Evolutionary conservation across 1,284 basidiomycete species (phyloP), one percentile per base, ranked within the genome.

Genomic region (Ganoderma lingzhi): DNA sequence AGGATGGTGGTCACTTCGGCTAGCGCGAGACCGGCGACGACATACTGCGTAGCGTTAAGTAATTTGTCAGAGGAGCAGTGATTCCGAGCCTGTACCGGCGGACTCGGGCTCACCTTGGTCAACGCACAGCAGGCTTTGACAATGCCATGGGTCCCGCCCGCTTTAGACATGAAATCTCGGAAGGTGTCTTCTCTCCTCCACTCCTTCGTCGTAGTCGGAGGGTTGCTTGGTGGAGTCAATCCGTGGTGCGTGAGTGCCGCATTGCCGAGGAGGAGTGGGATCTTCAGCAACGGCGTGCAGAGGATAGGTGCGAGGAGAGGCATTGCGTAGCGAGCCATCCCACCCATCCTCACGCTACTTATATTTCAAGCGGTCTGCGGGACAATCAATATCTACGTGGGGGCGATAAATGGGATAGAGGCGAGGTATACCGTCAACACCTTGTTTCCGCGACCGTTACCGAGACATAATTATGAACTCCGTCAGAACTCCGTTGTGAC

Each of bases 241-340:
- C 61, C 65, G 32, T 62, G 59, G 28, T 65, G 63, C 15, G 65
- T 65, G 51, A 56, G 61, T 6, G 62, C 23, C 37, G 69, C 63
- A 37, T 63, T 63, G 6, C 48, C 59, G 23, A 70, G 32, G 6
- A 67, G 63, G 3, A 70, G 58, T 37, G 69, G 69, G 32, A 70
- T 28, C 61, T 70, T 70, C 12, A 70, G 32, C 10, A 70, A 44
- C 9, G 69, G 65, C 1, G 65, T 64, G 23, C 32, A 41, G n/a
- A 70, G 53, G 17, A 39, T 44, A 4, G 63, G 63, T 3, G 62
- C 42, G 32, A 67, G 32, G 53, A 3, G 10, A 17, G 53, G 15
- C 32, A 35, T 35, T 30, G 23, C 28, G 51, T 53, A n/a, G 19
- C n/a, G 44, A n/a, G 39, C 39, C 39, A 14, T 41, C 10, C 39